phyloP scores from a whole-genome alignment of 164 flowering plant genomes.

The Berberis vulgaris region DNA sequence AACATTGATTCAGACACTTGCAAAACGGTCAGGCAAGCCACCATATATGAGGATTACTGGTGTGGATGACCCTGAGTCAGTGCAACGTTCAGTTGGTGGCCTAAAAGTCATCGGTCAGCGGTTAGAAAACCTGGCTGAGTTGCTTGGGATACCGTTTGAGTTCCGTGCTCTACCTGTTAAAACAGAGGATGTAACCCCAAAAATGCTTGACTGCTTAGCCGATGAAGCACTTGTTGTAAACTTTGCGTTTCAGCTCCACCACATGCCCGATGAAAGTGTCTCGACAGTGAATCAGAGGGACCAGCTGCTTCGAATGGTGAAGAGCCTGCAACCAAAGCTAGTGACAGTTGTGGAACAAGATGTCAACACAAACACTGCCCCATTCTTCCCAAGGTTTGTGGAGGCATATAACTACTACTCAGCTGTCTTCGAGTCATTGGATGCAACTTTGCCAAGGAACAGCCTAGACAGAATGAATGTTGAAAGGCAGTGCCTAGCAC shows the following conservation, averaged over 20 bases:
- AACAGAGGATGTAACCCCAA: constrained; percentile 51
- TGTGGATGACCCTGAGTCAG: constrained; percentile 91
- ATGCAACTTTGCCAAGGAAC: constrained; percentile 71
- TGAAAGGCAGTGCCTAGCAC: constrained; percentile 83
- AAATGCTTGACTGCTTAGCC: constrained; percentile 44
- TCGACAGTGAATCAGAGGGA: constrained; percentile 81
- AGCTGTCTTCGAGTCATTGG: constrained; percentile 85
- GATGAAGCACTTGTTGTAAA: constrained; percentile 77
- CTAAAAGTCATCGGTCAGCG: constrained; percentile 59
- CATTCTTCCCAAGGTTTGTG: constrained; percentile 70
- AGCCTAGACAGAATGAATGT: constrained; percentile 89
- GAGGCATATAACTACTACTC: constrained; percentile 90
- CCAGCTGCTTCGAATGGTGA: constrained; percentile 83
- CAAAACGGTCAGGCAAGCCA: constrained; percentile 33
- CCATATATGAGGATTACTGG: constrained; percentile 74
- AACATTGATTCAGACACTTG: constrained; percentile 61
- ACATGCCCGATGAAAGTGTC: constrained; percentile 99
- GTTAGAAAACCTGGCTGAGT: constrained; percentile 67
- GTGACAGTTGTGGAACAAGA: constrained; percentile 96
- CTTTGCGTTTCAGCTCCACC: constrained; percentile 97
- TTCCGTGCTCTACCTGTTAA: constrained; percentile 56
- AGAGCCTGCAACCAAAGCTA: constrained; percentile 72
- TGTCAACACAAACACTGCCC: constrained; percentile 86
- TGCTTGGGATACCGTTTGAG: constrained; percentile 52
- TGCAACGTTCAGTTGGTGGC: constrained; percentile 80